phyloP scores from a whole-genome alignment of 345 rosid species.

The Punica granatum region DNA sequence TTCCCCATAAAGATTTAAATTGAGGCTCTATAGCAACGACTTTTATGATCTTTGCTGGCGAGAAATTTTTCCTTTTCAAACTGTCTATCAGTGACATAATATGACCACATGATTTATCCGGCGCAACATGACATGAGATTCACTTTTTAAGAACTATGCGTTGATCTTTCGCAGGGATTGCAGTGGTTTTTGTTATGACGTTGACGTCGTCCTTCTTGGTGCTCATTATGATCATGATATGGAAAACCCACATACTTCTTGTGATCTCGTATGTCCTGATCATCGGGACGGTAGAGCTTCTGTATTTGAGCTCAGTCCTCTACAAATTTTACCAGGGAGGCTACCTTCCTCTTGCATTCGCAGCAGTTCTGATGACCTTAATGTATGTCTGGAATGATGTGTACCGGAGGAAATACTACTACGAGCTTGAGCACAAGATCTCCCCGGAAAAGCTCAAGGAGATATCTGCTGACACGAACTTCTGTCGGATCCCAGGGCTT shows the following conservation, averaged over 20 bases:
- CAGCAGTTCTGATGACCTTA: constrained; percentile 19
- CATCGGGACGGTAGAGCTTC: constrained; percentile 22
- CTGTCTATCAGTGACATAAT: too few species aligned
- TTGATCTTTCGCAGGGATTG: constrained; percentile 25
- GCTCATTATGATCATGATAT: constrained; percentile 46
- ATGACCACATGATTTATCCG: too few species aligned
- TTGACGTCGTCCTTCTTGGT: constrained; percentile 35
- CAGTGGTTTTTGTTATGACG: constrained; percentile 40
- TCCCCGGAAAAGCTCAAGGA: constrained; percentile 16
- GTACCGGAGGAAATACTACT: constrained; percentile 26
- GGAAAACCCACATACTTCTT: constrained; percentile 36
- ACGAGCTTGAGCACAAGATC: constrained; percentile 39
- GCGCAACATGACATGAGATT: too few species aligned
- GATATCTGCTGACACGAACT: background rate
- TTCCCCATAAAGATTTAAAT: background rate
- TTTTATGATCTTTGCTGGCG: too few species aligned
- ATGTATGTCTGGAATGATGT: constrained; percentile 42
- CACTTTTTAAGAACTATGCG: background rate
- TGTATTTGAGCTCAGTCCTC: constrained; percentile 36
- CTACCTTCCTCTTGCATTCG: constrained; percentile 37
- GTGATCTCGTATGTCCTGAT: constrained; percentile 18
- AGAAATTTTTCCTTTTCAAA: too few species aligned
- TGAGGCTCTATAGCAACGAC: too few species aligned
- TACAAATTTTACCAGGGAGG: constrained; percentile 43
- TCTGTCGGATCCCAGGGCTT: constrained; percentile 29